Percentiles rank a stretch among this genome's conserved stretches.
Conservation (phyloP, 2,329 filamentous ascomycete species). For the Atkinsonella texensis region DNA sequence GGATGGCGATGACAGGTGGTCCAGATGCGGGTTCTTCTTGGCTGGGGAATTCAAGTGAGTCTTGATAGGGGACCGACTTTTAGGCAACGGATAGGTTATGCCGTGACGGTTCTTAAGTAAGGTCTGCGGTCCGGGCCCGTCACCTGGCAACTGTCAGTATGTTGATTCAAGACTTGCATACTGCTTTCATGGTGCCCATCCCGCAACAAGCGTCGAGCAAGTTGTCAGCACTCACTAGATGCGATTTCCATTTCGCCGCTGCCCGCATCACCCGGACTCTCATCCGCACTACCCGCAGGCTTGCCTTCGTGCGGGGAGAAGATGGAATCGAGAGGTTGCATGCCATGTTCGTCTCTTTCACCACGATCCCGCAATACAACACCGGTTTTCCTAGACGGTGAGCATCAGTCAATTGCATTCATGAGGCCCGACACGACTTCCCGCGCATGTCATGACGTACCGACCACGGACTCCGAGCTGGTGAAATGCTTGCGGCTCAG, state of each 20-base stretch:
- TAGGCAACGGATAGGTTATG: slow-evolving; percentile 35
- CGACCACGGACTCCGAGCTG: slow-evolving; percentile 25
- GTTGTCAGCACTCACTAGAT: slow-evolving; percentile 26
- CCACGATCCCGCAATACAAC: slow-evolving; percentile 68
- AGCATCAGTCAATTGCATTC: background rate
- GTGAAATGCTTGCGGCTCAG: slow-evolving; percentile 18
- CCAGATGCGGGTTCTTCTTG: slow-evolving; percentile 46
- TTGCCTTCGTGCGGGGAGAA: slow-evolving; percentile 73
- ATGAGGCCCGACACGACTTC: too few species aligned
- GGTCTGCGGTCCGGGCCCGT: slow-evolving; percentile 41
- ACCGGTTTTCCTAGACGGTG: slow-evolving; percentile 65
- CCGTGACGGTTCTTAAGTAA: slow-evolving; percentile 39
- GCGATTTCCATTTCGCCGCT: slow-evolving; percentile 43
- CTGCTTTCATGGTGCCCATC: background rate
- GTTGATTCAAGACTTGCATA: background rate
- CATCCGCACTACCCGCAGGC: slow-evolving; percentile 15
- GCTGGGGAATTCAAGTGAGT: slow-evolving; percentile 50
- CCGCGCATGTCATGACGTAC: slow-evolving; percentile 15
- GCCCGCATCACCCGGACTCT: slow-evolving; percentile 16
- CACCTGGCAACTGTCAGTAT: slow-evolving; percentile 23
- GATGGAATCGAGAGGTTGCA: slow-evolving; percentile 76
- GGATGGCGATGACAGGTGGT: slow-evolving; percentile 37
- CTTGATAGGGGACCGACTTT: slow-evolving; percentile 49
- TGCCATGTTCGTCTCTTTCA: slow-evolving; percentile 77
- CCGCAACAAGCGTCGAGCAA: background rate